Evolutionary conservation across 495 filamentous ascomycete species (phyloP).

Genomic region (Podospora australis): DNA sequence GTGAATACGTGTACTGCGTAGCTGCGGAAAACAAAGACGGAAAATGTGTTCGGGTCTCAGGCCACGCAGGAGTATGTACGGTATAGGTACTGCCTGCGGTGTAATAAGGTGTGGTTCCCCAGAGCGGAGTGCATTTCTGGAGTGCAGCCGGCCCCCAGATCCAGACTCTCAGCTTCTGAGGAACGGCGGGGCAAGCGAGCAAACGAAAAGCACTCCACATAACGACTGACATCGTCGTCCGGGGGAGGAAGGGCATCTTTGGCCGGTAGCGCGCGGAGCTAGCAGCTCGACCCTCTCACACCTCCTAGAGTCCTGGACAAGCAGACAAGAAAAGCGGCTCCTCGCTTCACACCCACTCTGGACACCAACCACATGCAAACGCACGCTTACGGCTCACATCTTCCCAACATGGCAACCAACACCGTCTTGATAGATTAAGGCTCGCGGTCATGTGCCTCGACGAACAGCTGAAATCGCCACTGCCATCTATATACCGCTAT

Average conservation of each 20-base stretch:
- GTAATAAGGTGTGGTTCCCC: too few species aligned
- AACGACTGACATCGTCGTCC: too few species aligned
- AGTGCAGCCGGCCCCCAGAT: background rate
- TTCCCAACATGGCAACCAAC: conserved; percentile 4
- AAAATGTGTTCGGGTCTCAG: conserved; percentile 15
- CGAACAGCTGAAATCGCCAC: conserved; percentile 20
- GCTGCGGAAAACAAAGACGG: conserved; percentile 3
- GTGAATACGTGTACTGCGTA: too few species aligned
- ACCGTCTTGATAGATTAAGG: conserved; percentile 19
- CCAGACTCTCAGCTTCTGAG: conserved; percentile 2
- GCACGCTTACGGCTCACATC: background rate
- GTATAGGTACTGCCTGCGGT: too few species aligned
- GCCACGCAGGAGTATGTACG: conserved; percentile 20
- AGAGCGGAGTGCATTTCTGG: background rate
- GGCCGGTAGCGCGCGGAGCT: conserved; percentile 4
- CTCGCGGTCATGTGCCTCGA: conserved; percentile 20
- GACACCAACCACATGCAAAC: background rate
- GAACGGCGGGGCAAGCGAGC: background rate
- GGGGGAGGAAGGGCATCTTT: too few species aligned
- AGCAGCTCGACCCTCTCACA: too few species aligned
- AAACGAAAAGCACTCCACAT: too few species aligned
- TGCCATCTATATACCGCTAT: conserved; percentile 9
- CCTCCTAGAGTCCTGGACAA: too few species aligned
- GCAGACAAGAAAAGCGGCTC: too few species aligned
- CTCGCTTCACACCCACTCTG: too few species aligned